phyloP scores from a whole-genome alignment of 306 rosid species.

The Sphenostylis stenocarpa region DNA sequence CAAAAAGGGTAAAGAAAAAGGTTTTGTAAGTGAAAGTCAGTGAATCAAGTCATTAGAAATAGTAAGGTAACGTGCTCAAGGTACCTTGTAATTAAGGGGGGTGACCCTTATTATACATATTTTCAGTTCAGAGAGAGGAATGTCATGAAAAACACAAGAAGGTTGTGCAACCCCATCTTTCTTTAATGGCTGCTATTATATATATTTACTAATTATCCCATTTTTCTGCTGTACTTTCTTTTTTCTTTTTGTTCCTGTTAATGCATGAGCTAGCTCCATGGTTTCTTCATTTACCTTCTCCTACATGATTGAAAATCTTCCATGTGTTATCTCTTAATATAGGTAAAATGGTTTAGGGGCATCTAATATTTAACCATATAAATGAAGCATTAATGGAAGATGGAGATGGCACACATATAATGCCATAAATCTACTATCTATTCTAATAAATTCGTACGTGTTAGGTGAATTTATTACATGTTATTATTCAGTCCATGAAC shows the following conservation, averaged over 20 bases:
- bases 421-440: conserved; percentile 39
- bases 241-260: background rate
- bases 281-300: background rate
- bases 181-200: background rate
- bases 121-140: conserved; percentile 24
- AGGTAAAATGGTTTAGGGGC: conserved; percentile 20
- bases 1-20: conserved; percentile 31
- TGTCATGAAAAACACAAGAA: conserved; percentile 22
- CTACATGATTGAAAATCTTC: conserved; percentile 18
- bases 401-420: conserved; percentile 20
- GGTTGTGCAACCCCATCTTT: background rate
- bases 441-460: conserved; percentile 22
- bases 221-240: background rate
- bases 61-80: conserved; percentile 43
- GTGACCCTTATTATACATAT: conserved; percentile 27
- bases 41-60: conserved; percentile 28
- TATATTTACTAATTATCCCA: background rate
- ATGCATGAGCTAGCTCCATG: conserved; percentile 24
- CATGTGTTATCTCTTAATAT: conserved; percentile 26
- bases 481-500: conserved; percentile 9
- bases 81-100: conserved; percentile 24
- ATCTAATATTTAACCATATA: conserved; percentile 14
- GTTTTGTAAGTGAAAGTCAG: conserved; percentile 25
- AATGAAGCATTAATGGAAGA: conserved; percentile 29
- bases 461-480: conserved; percentile 37